These are phyloP conservation scores for Hyaloscypha hepaticicola DNA, from an alignment of 495 filamentous ascomycete species.

Conservation along the genomic window DNA sequence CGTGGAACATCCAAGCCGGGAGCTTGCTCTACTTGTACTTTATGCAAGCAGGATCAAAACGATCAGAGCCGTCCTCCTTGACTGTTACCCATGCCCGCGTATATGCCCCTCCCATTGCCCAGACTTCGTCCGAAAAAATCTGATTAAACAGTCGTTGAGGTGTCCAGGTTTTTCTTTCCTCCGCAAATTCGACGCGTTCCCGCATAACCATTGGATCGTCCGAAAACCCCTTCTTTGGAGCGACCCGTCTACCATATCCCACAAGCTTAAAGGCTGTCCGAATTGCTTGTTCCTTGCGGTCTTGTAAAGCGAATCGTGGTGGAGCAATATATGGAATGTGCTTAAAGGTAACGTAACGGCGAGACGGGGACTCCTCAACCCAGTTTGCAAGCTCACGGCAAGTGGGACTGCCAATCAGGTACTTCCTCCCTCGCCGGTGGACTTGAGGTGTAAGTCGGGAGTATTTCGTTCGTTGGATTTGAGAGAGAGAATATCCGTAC, in stretches of 20 bases:
- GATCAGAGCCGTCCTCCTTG: constrained; percentile 6
- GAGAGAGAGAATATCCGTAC: background rate
- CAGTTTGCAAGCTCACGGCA: background rate
- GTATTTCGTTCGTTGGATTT: background rate
- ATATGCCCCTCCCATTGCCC: constrained; percentile 19
- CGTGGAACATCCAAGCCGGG: constrained; percentile 36
- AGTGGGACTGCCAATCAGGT: background rate
- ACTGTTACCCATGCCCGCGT: constrained; percentile 1
- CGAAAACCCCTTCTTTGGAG: constrained; percentile 3
- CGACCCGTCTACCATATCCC: background rate
- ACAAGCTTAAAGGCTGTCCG: background rate
- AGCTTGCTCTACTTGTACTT: constrained; percentile 22
- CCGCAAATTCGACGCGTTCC: constrained; percentile 24
- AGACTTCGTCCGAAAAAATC: constrained; percentile 35
- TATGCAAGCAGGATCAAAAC: background rate
- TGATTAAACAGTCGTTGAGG: constrained; percentile 24
- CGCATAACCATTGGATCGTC: constrained; percentile 1
- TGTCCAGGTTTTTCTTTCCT: constrained; percentile 20
- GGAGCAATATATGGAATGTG: background rate
- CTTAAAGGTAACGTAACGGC: background rate
- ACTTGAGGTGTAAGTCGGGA: background rate
- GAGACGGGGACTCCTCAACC: background rate
- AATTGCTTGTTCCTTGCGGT: background rate
- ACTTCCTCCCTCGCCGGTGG: background rate
- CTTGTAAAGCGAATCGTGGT: background rate